phyloP scores from a whole-genome alignment of 1,284 basidiomycete species.

The Heterobasidion irregulare region DNA sequence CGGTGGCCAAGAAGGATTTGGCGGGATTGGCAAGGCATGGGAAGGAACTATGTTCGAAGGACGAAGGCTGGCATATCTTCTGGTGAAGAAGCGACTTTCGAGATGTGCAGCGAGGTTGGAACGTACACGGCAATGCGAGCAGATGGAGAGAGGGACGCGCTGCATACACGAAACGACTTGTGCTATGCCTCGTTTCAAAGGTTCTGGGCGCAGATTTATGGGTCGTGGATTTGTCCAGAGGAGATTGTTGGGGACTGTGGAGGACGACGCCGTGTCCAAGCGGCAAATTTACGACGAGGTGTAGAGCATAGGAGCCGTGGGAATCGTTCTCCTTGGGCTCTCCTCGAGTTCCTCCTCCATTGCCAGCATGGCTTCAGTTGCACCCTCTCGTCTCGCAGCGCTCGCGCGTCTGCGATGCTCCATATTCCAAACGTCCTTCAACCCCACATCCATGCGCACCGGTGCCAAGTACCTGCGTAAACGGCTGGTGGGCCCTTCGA shows the following conservation, averaged over 20 bases:
- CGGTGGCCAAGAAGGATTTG: not conserved
- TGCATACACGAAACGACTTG: not conserved
- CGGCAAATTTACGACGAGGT: not conserved
- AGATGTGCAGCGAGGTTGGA: not conserved
- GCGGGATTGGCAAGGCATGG: not conserved
- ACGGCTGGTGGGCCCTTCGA: constrained; percentile 68
- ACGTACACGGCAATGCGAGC: not conserved
- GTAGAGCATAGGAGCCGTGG: not conserved
- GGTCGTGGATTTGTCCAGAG: not conserved
- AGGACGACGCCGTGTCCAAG: not conserved
- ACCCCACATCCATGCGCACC: constrained; percentile 68
- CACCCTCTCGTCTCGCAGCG: constrained; percentile 38
- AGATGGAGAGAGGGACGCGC: not conserved
- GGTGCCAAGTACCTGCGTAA: constrained; percentile 80
- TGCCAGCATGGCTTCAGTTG: constrained; percentile 17
- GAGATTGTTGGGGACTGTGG: not conserved
- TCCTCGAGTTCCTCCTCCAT: constrained; percentile 15
- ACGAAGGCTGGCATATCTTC: constrained; percentile 6
- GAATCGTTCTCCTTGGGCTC: not conserved
- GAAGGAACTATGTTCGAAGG: not conserved
- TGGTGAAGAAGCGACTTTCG: not conserved
- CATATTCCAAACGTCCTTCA: constrained; percentile 82
- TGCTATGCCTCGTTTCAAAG: not conserved
- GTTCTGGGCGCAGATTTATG: not conserved
- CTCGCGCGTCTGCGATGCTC: constrained; percentile 52